A percentile compares a stretch with the other conserved stretches of the same genome.
Conservation (phyloP, 192 early-diverging fungal species). For the Diversispora eburnea region DNA sequence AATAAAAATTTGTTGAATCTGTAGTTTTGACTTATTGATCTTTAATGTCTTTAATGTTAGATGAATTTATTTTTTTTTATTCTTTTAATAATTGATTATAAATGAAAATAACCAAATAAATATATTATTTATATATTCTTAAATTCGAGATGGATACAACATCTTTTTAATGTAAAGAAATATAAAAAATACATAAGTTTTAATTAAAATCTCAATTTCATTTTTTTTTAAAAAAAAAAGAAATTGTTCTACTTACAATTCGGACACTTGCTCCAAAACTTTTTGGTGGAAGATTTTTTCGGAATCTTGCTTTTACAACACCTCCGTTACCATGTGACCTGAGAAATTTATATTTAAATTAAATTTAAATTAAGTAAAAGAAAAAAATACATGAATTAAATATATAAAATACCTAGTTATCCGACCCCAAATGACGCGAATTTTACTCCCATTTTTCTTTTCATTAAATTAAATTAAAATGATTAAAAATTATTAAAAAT, state of each 20-base stretch:
- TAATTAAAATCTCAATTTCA: neutral
- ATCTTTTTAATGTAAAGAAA: constrained; percentile 55
- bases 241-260: constrained; percentile 62
- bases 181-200: neutral
- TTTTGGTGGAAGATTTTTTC: constrained; percentile 93
- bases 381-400: too few relatives aligned
- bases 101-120: too few relatives aligned
- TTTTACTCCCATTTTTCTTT: constrained; percentile 79
- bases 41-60: too few relatives aligned
- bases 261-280: constrained; percentile 89
- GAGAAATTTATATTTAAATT: neutral
- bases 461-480: neutral
- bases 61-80: too few relatives aligned
- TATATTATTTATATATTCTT: neutral
- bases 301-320: constrained; percentile 95
- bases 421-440: constrained; percentile 98
- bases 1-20: too few relatives aligned
- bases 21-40: too few relatives aligned
- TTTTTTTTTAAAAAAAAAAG: constrained; percentile 1
- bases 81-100: too few relatives aligned
- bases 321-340: constrained; percentile 90
- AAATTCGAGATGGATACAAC: constrained; percentile 83
- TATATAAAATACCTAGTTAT: constrained; percentile 61
- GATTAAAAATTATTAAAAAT: too few relatives aligned
- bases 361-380: neutral